Base-by-base conservation (phyloP, 345 rosid genomes). In the Euphorbia pulcherrima region DNA sequence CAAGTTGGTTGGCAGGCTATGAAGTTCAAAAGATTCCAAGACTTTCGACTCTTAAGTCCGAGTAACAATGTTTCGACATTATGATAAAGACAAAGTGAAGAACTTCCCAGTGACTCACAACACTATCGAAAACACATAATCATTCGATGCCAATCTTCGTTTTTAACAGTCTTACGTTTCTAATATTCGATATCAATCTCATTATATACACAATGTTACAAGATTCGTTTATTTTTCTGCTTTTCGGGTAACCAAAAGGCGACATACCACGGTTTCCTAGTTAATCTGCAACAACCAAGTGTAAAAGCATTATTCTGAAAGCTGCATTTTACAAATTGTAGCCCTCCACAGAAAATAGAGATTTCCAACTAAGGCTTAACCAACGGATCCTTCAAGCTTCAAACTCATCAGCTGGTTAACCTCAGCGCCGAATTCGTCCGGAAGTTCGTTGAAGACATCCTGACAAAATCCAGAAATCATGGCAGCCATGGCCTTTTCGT, bases 401-500 rank as follows among this genome's bases (percentile, higher is more conserved):
- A 93, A 81, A 76, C 92, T 89, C 95, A 93, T 89, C 55, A 94
- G 89, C 69, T 87, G 88, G 80, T 86, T 84, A 74, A 91, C 97
- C 84, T 93, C 99, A 0, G 96, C 81, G 41, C 97, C 90, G 35
- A 91, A 91, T 77, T 93, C 97, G 26, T 90, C 94, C 8, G 97
- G 97, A 18, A 94, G 81, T 75, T 93, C 92, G 27, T 90, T 93
- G 91, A 91, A 90, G 1, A 93, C 95, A 27, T 89, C 94, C 7
- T 78, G 83, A 84, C 97, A 93, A 69, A 90, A 93, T 60, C 97
- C 96, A 21, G 96, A 90, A 60, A 94, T 86, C 96, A 89, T 89
- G 6, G 95, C 99, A 2, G 97, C 97, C 95, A 94, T 86, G 10
- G 97, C 99, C 74, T 81, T 93, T 90, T 94, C 97, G 0, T 85